Evolutionary conservation across 805 yeast species (phyloP), one percentile per base, ranked within the genome.

Genomic region (Debaryomyces castellii): DNA sequence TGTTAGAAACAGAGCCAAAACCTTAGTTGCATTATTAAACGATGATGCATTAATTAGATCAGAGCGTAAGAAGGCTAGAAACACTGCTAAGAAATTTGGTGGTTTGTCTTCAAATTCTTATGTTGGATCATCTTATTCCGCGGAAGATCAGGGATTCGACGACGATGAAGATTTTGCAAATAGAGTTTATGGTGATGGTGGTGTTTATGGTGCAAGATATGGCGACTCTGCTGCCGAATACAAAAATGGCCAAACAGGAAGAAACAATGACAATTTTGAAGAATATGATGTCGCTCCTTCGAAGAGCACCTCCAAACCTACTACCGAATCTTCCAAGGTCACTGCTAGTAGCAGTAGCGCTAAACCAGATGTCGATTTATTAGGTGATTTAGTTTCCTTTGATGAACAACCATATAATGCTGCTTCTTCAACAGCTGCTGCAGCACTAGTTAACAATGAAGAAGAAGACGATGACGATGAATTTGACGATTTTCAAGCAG

Each of bases 61-160:
- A 33, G 98, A 91, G 65, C 79, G 98, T 51, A 89, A 87, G 66
- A 89, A 87, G 75, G 90, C 97, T n/a, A 81, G 94, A 54, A 86
- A 83, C 14, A 87, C 89, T 53, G 78, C 89, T 28, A 82, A 85
- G 66, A 91, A 90, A 65, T 89, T 84, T 62, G 85, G 84, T 38
- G 96, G 91, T 42, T 85, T 87, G 28, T 81, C 91, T 7, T 65
- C 71, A 5, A 70, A 70, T 39, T 73, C 74, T 9, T 68, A 46
- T 45, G 85, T 87, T 21, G 85, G 85, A 21, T 73, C 77, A 11
- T 58, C 73, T 4, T 65, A 74, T 8, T 54, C 64, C 23, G 43
- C 59, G n/a, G 54, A 64, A 6, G 64, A 69, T 34, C 48, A 68
- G 22, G 68, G 65, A 20, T 57, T 55, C 27, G 73, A 64, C 37